Conservation (phyloP, 768 basidiomycete species). For the Gloeostereum incarnatum region DNA sequence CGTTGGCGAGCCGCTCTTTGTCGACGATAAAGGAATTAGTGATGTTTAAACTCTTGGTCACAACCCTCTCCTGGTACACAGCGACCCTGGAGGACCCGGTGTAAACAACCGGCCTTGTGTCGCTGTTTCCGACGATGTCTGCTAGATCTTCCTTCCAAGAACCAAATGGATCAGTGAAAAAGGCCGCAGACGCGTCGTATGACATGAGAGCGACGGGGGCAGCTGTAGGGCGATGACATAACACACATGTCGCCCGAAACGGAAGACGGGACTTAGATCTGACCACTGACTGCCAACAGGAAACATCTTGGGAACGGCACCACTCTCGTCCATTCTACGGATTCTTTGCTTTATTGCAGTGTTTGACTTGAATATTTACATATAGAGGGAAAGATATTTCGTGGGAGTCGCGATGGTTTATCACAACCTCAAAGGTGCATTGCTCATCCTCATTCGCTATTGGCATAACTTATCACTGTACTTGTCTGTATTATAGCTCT, state of each 20-base stretch:
- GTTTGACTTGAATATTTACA: not conserved
- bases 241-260: not conserved
- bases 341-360: not conserved
- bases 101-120: no score
- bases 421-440: slow-evolving; percentile 77
- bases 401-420: slow-evolving; percentile 48
- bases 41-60: not conserved
- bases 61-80: not conserved
- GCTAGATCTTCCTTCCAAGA: no score
- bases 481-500: slow-evolving; percentile 45
- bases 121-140: no score
- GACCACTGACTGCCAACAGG: no score
- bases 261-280: no score
- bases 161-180: no score
- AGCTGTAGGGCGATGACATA: no score
- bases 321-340: not conserved
- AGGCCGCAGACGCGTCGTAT: no score
- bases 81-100: not conserved
- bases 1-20: not conserved
- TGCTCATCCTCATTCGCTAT: slow-evolving; percentile 1
- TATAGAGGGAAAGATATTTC: slow-evolving; percentile 1
- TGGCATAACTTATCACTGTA: slow-evolving; percentile 14
- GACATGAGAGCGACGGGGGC: no score
- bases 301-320: no score
- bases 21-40: not conserved